These are phyloP conservation scores for Eucalyptus regnans DNA, from an alignment of 345 rosid genomes.

Conservation along the genomic window DNA sequence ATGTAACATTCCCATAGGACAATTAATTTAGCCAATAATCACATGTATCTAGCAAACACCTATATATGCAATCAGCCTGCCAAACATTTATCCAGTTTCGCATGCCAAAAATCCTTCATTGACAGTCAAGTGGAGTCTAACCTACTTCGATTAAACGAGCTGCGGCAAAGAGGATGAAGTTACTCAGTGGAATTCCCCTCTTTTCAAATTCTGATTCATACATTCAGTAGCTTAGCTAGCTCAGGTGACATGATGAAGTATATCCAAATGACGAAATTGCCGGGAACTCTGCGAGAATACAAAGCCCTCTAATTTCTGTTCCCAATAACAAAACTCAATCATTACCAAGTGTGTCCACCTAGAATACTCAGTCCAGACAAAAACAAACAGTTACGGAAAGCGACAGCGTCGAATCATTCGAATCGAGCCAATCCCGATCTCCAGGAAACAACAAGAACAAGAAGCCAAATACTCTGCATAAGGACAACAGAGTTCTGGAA, in stretches of 20 bases:
- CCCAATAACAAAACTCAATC: neutral
- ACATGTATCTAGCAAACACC: neutral
- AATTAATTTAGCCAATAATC: neutral
- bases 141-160: neutral
- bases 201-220: neutral
- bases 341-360: neutral
- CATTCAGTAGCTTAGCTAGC: neutral
- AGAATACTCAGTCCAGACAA: neutral
- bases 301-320: neutral
- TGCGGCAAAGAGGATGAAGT: neutral
- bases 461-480: neutral
- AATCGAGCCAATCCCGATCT: neutral
- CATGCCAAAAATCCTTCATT: neutral
- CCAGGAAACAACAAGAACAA: neutral
- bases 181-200: neutral
- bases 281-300: neutral
- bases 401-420: neutral
- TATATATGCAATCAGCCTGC: neutral
- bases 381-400: neutral
- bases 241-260: neutral
- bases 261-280: neutral
- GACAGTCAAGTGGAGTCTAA: neutral
- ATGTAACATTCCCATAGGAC: neutral
- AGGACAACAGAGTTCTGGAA: neutral
- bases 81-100: neutral